phyloP scores from a whole-genome alignment of 208 protist species.

The Acanthamoeba castellanii region DNA sequence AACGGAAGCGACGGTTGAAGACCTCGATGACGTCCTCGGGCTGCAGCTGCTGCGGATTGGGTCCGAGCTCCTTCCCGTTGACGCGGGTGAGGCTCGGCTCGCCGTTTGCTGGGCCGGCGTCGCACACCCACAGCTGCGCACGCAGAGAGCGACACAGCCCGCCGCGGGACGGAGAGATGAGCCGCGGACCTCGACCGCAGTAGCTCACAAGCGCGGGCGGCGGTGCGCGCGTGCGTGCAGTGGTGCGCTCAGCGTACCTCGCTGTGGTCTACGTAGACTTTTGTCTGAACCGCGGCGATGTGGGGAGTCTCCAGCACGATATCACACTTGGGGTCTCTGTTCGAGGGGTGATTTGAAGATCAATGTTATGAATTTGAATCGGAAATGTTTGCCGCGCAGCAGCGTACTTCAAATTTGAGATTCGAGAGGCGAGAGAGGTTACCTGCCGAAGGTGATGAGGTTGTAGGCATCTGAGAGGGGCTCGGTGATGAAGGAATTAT shows the following conservation, averaged over 20 bases:
- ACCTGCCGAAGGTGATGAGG: conserved; percentile 1
- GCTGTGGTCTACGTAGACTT: background rate
- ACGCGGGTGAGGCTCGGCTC: background rate
- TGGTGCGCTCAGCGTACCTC: background rate
- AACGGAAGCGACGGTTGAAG: background rate
- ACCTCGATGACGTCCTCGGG: background rate
- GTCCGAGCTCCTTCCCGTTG: background rate
- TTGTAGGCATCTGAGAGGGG: background rate
- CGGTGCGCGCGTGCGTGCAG: background rate
- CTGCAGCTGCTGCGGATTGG: background rate
- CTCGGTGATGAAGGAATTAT: background rate
- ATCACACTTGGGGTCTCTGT: background rate
- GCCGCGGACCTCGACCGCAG: background rate
- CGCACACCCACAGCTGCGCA: conserved; percentile 11
- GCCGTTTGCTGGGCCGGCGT: background rate
- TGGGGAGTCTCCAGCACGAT: background rate
- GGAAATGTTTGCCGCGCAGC: background rate
- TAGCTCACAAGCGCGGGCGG: background rate
- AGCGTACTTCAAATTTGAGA: background rate
- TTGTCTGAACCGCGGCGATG: background rate
- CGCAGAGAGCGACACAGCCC: background rate
- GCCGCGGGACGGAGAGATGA: background rate
- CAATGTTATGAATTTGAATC: background rate
- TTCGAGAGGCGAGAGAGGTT: background rate
- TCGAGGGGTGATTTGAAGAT: background rate